A percentile compares a stretch with the other conserved stretches of the same genome.
Conservation (phyloP, 257 asterid genomes). For the Plantago elongata region DNA sequence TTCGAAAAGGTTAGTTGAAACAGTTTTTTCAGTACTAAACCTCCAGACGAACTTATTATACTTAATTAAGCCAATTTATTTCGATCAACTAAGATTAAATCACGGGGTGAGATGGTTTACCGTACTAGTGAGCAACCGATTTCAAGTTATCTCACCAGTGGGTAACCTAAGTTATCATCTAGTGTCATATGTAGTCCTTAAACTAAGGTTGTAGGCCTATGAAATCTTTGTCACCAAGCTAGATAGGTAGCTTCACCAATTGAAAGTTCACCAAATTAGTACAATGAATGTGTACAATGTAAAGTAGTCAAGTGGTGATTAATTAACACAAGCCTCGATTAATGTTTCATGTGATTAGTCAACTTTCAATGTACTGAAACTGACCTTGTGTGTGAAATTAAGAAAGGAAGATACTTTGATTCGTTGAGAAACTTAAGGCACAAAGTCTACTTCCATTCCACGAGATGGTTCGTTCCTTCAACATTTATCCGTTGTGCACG, state of each 20-base stretch:
- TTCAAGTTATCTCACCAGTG: too few species aligned
- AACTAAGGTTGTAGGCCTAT: too few species aligned
- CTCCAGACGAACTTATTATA: too few species aligned
- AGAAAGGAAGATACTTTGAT: constrained; percentile 2
- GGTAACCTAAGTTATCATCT: too few species aligned
- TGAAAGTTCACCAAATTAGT: background rate
- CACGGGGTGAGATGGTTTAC: too few species aligned
- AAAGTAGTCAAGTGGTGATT: background rate
- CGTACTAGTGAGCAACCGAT: too few species aligned
- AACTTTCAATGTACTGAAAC: background rate
- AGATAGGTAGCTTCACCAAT: background rate
- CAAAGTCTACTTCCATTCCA: background rate
- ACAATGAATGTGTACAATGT: background rate
- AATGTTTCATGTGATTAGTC: background rate
- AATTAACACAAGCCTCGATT: background rate
- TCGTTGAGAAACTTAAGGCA: constrained; percentile 8
- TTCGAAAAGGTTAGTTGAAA: too few species aligned
- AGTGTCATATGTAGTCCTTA: too few species aligned
- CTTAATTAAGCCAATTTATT: too few species aligned
- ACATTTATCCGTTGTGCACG: background rate
- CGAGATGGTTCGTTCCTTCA: background rate
- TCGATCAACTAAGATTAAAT: too few species aligned
- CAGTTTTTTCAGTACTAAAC: too few species aligned
- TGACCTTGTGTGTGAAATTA: constrained; percentile 7
- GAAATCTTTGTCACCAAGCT: too few species aligned